Evolutionary conservation across 176 grass and related monocot species (phyloP).

Genomic region (Poa annua): DNA sequence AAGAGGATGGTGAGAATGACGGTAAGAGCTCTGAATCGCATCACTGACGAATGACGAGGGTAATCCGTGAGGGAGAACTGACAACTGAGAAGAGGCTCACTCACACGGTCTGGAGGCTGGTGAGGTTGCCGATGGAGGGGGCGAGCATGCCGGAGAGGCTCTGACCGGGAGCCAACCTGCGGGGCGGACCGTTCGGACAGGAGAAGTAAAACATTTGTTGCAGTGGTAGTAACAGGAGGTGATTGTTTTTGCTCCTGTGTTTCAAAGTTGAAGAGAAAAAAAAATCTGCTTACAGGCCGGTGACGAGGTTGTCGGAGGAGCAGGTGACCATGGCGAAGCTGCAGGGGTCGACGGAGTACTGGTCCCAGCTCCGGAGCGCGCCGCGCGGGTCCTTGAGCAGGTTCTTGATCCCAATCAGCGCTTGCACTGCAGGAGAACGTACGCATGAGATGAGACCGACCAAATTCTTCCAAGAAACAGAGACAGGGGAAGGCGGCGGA

Average conservation of each 20-base stretch:
- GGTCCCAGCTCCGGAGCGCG: constrained; percentile 85
- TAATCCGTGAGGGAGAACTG: neutral
- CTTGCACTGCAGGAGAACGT: constrained; percentile 55
- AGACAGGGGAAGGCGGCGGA: neutral
- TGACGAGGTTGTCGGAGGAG: constrained; percentile 64
- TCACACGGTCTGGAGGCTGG: constrained; percentile 80
- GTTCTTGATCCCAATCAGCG: constrained; percentile 79
- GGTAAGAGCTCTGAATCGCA: neutral
- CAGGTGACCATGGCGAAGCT: constrained; percentile 81
- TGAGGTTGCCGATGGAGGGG: constrained; percentile 75
- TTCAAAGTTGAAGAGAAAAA: no score
- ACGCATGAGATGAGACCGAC: no score
- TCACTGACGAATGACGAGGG: no score
- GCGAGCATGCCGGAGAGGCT: constrained; percentile 81
- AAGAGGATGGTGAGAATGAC: constrained; percentile 4
- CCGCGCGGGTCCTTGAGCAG: constrained; percentile 78
- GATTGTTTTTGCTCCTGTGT: no score
- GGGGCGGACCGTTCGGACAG: no score
- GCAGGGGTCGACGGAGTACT: constrained; percentile 88
- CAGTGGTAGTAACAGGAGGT: no score
- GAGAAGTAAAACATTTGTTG: no score
- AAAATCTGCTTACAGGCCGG: constrained; percentile 34
- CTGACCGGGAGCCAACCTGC: constrained; percentile 47
- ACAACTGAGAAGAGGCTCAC: neutral
- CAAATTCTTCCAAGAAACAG: neutral